Percentiles rank a stretch among this genome's conserved stretches.
Evolutionary conservation across 2,329 filamentous ascomycete genomes (phyloP).

Genomic region (Fusarium sp.): DNA sequence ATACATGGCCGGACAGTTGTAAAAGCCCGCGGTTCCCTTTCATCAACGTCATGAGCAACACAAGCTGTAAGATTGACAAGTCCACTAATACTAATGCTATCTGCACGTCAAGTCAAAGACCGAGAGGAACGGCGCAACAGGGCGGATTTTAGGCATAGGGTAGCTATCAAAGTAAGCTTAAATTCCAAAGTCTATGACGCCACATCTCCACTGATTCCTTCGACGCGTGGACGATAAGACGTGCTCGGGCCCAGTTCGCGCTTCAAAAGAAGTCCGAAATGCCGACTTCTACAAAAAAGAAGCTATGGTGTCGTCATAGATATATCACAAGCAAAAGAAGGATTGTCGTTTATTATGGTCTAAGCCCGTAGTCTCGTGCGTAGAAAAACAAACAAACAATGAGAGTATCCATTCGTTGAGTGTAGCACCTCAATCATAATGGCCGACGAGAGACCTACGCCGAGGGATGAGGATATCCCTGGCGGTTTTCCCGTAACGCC

Average conservation of each 20-base stretch:
- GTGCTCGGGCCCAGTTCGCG: conserved; percentile 18
- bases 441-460: conserved; percentile 44
- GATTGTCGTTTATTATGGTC: conserved; percentile 14
- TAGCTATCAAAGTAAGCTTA: conserved; percentile 24
- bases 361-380: background rate
- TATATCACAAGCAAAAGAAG: background rate
- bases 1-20: conserved; percentile 8
- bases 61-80: background rate
- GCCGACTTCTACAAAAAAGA: conserved; percentile 14
- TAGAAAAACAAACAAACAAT: background rate
- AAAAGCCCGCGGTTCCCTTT: conserved; percentile 1
- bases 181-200: conserved; percentile 35
- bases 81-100: background rate
- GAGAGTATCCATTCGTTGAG: background rate
- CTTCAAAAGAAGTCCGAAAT: conserved; percentile 35
- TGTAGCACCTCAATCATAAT: conserved; percentile 22
- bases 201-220: conserved; percentile 8
- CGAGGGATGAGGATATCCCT: conserved; percentile 47
- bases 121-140: background rate
- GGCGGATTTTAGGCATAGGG: conserved; percentile 10
- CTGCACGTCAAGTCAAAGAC: background rate
- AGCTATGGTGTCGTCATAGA: conserved; percentile 39
- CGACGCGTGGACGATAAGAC: background rate
- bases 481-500: conserved; percentile 49
- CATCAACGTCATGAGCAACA: conserved; percentile 12